Percentiles rank a stretch among this genome's conserved stretches.
phyloP scores from a whole-genome alignment of 306 rosid genomes.

The Quercus bicolor region DNA sequence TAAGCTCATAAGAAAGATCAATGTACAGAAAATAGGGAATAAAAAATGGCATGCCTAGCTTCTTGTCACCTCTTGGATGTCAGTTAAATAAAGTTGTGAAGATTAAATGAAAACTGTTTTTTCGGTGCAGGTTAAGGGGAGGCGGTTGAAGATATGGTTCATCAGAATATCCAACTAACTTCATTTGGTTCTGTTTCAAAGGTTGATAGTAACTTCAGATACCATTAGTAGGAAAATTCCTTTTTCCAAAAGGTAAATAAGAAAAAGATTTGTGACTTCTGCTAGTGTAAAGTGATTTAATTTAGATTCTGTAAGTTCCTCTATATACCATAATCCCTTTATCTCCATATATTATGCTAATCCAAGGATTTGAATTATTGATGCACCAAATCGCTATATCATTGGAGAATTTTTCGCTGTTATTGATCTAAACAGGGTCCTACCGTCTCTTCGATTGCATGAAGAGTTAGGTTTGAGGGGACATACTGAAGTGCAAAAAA shows the following conservation, averaged over 20 bases:
- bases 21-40: background rate
- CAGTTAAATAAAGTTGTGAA: background rate
- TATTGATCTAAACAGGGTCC: background rate
- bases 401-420: background rate
- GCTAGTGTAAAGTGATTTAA: background rate
- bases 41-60: background rate
- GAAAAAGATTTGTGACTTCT: background rate
- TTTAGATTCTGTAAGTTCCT: background rate
- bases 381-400: background rate
- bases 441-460: background rate
- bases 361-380: background rate
- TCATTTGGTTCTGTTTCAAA: background rate
- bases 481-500: slow-evolving; percentile 22
- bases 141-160: slow-evolving; percentile 13
- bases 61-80: background rate
- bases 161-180: background rate
- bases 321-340: background rate
- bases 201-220: slow-evolving; percentile 12
- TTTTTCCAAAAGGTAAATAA: background rate
- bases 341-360: slow-evolving; percentile 6
- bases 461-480: slow-evolving; percentile 16
- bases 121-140: slow-evolving; percentile 24
- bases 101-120: background rate
- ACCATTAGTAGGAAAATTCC: background rate
- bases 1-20: too few species aligned